These are phyloP conservation scores for Vigna hirtella DNA, from an alignment of 306 rosid species.

Conservation along the genomic window DNA sequence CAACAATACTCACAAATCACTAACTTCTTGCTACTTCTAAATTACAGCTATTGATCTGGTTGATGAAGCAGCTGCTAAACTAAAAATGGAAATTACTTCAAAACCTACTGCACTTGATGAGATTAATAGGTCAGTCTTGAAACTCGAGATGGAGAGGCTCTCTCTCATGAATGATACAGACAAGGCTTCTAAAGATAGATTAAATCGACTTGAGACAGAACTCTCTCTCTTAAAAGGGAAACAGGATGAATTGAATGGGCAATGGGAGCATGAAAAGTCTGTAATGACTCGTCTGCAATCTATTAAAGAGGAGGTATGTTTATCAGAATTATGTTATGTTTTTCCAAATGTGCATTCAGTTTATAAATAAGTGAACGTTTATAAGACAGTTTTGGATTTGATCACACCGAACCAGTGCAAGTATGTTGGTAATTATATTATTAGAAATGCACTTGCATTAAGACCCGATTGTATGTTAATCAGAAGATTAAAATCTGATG, in stretches of 20 bases:
- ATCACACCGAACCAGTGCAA: background rate
- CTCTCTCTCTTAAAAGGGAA: slow-evolving; percentile 85
- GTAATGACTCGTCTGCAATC: slow-evolving; percentile 97
- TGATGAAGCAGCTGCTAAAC: slow-evolving; percentile 99
- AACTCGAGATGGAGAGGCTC: slow-evolving; percentile 97
- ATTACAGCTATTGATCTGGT: slow-evolving; percentile 94
- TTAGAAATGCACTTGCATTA: background rate
- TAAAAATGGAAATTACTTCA: slow-evolving; percentile 98
- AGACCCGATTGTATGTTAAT: background rate
- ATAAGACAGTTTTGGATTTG: slow-evolving; percentile 31
- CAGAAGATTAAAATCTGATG: background rate
- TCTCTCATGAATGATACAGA: slow-evolving; percentile 92
- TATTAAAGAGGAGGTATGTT: slow-evolving; percentile 89
- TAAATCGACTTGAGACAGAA: slow-evolving; percentile 89
- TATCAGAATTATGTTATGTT: slow-evolving; percentile 1
- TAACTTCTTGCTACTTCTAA: slow-evolving; percentile 39
- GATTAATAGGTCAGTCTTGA: slow-evolving; percentile 93
- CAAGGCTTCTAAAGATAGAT: slow-evolving; percentile 87
- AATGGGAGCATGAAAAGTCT: slow-evolving; percentile 98
- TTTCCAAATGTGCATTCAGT: slow-evolving; percentile 6
- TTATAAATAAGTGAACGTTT: background rate
- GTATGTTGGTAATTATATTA: slow-evolving; percentile 5
- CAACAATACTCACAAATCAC: slow-evolving; percentile 22
- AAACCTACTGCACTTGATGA: slow-evolving; percentile 97
- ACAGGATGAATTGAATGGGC: slow-evolving; percentile 75